phyloP scores from a whole-genome alignment of 2,329 filamentous ascomycete genomes.

The Thielaviopsis euricoi region DNA sequence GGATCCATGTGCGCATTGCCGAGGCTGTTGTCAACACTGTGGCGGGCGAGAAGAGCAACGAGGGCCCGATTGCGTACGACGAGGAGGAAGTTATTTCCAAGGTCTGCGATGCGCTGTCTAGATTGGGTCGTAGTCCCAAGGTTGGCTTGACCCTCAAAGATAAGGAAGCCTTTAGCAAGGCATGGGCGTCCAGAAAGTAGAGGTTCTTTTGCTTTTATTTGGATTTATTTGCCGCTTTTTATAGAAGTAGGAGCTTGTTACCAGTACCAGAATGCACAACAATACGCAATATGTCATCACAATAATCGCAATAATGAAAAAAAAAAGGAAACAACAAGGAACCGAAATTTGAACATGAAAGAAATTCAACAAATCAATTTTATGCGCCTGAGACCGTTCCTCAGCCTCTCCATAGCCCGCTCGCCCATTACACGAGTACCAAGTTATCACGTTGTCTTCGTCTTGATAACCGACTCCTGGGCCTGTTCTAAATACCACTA shows the following conservation, averaged over 20 bases:
- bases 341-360: conserved; percentile 1
- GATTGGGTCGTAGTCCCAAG: conserved; percentile 73
- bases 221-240: background rate
- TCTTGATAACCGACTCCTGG: background rate
- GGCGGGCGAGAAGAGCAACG: conserved; percentile 20
- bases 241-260: background rate
- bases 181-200: conserved; percentile 32
- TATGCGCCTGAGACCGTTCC: conserved; percentile 8
- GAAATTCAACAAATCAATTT: conserved; percentile 3
- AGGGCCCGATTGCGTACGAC: conserved; percentile 25
- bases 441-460: background rate
- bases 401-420: background rate
- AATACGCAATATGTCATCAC: background rate
- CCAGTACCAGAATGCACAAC: background rate
- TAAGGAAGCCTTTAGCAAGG: conserved; percentile 66
- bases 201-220: background rate
- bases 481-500: background rate
- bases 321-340: no score
- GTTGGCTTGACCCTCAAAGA: conserved; percentile 72
- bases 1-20: conserved; percentile 79
- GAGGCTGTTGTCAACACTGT: conserved; percentile 46
- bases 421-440: background rate
- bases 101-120: conserved; percentile 72
- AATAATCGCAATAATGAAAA: background rate
- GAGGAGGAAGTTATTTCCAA: conserved; percentile 61